Base-by-base conservation (phyloP, 2,329 filamentous ascomycete genomes). In the Fusarium sp. region DNA sequence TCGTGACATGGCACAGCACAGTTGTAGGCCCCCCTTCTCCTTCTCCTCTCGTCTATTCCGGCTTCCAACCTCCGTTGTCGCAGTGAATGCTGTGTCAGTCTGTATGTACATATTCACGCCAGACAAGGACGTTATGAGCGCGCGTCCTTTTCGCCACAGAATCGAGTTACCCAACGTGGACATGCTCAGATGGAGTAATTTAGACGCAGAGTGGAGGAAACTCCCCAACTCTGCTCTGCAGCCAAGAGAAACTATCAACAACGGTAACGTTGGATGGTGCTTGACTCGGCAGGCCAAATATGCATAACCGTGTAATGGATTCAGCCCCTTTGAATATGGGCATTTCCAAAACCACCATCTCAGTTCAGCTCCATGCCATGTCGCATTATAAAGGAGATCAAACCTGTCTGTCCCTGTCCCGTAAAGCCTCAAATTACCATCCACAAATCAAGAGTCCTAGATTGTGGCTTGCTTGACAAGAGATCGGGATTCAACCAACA, bases 61-160 rank as follows among this genome's bases (percentile, higher is more conserved):
- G 62, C 62, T 61, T 48, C 47, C 47, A 62, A 48, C 41, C 58
- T 63, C 61, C 61, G 46, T 29, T 41, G 24, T 30, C 43, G n/a
- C 46, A 52, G 38, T 41, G 20, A 48, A 43, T 25, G 58, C 41
- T 43, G 24, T 58, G 25, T 49, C 18, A 11, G 9, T 29, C 10
- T 34, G n/a, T 27, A 25, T 43, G 27, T 45, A 44, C 41, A 25
- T 52, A 43, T 53, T 58, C 56, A 43, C 38, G 47, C 56, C 56
- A 22, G 53, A 25, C 29, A 20, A 47, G 16, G 29, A 52, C 65
- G 34, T 38, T 38, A 38, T 38, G 34, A n/a, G 34, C 34, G 18
- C 34, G 59, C 43, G 60, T 65, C 51, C 34, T 56, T 69, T 69
- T 69, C 56, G 66, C 65, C 66, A 69, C 66, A 55, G 29, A 64